phyloP scores from a whole-genome alignment of 108 stramenopile species.

The Bacterosira constricta region DNA sequence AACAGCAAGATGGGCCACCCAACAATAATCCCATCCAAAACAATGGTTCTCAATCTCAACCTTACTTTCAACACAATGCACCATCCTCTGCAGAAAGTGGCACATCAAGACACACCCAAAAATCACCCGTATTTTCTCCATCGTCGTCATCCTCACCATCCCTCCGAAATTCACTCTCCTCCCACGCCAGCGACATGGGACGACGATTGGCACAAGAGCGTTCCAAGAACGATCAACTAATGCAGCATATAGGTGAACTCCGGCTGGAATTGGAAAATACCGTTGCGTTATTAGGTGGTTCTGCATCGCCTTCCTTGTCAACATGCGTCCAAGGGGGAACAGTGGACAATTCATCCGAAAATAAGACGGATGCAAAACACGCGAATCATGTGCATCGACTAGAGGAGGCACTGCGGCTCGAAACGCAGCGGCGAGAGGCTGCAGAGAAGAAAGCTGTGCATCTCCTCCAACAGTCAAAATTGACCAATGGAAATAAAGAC shows the following conservation, averaged over 20 bases:
- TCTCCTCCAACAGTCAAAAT: not conserved
- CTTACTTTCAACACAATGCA: too few relatives aligned
- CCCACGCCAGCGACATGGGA: conserved; percentile 16
- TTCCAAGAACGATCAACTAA: conserved; percentile 12
- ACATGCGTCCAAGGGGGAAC: not conserved
- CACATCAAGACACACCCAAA: too few relatives aligned
- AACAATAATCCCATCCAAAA: too few relatives aligned
- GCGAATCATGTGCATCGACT: not conserved
- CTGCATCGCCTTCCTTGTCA: not conserved
- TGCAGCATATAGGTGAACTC: conserved; percentile 15
- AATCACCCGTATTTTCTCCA: too few relatives aligned
- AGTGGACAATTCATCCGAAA: not conserved
- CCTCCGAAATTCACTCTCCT: not conserved
- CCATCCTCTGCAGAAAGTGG: too few relatives aligned
- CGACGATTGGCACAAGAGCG: conserved; percentile 24
- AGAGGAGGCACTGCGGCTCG: not conserved
- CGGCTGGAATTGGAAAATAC: not conserved
- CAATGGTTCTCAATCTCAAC: too few relatives aligned
- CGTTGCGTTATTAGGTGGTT: too few relatives aligned
- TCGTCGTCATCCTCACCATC: not conserved
- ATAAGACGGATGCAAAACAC: not conserved
- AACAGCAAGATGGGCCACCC: too few relatives aligned
- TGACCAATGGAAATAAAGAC: too few relatives aligned
- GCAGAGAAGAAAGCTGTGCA: conserved; percentile 6
- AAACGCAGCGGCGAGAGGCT: conserved; percentile 8